Percentiles rank a stretch among this genome's conserved stretches.
Conservation (phyloP, 106 monocot genomes). For the Phalaenopsis equestris region DNA sequence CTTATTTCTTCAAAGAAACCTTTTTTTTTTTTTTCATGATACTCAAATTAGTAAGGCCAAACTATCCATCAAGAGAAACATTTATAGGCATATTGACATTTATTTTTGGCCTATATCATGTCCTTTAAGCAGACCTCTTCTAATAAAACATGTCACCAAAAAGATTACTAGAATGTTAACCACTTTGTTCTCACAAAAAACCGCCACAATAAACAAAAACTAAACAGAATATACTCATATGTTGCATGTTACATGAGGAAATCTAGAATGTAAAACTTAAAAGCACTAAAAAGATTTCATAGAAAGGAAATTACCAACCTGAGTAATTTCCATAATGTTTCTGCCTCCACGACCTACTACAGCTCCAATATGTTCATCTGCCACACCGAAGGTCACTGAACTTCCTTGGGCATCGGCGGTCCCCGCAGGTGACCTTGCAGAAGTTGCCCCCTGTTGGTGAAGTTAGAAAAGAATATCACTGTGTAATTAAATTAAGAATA, state of each 20-base stretch:
- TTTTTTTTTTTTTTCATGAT: background rate
- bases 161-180: background rate
- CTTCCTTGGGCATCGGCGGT: constrained; percentile 36
- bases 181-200: background rate
- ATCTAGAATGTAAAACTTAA: background rate
- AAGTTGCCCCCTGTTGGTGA: background rate
- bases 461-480: background rate
- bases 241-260: background rate
- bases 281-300: background rate
- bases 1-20: background rate
- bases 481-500: no score
- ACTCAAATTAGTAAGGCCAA: background rate
- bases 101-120: background rate
- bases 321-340: constrained; percentile 91
- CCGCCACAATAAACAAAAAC: background rate
- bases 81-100: background rate
- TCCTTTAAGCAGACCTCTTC: background rate
- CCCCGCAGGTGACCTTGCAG: constrained; percentile 30
- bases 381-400: constrained; percentile 79
- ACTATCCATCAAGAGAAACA: background rate
- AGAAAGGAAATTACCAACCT: constrained; percentile 29
- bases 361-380: constrained; percentile 97
- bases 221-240: background rate
- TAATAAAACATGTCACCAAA: background rate
- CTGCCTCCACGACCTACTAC: constrained; percentile 90